Evolutionary conservation across 2,329 filamentous ascomycete genomes (phyloP).

Genomic region (Pseudogymnoascus sp.): DNA sequence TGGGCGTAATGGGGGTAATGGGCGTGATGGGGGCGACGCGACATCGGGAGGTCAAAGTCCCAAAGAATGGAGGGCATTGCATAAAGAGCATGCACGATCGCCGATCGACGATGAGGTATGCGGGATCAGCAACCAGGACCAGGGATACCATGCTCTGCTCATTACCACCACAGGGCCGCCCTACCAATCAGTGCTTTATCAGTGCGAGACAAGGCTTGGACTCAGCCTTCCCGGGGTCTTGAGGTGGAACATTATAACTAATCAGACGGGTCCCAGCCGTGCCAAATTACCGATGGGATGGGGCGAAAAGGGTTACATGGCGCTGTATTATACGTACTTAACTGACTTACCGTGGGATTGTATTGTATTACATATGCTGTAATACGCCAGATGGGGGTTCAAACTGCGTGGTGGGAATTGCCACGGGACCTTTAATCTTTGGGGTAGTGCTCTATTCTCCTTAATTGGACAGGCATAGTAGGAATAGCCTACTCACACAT

Average conservation of each 20-base stretch:
- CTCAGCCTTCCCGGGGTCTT: constrained; percentile 4
- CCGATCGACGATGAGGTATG: constrained; percentile 7
- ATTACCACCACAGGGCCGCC: neutral
- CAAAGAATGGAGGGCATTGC: neutral
- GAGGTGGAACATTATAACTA: constrained; percentile 1
- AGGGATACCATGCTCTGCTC: constrained; percentile 7
- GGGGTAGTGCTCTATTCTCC: neutral
- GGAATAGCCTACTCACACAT: neutral
- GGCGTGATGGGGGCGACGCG: neutral
- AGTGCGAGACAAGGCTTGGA: neutral
- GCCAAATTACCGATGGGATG: constrained; percentile 5
- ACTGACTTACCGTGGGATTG: neutral
- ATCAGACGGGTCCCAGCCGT: neutral
- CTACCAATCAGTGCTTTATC: neutral
- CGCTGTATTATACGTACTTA: neutral
- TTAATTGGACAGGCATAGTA: neutral
- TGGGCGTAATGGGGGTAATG: neutral
- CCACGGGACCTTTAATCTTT: neutral
- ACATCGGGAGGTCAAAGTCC: constrained; percentile 5
- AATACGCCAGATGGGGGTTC: neutral
- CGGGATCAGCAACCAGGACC: constrained; percentile 2
- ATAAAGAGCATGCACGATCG: constrained; percentile 1
- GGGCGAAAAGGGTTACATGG: neutral
- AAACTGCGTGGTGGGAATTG: neutral
- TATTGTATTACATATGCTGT: neutral